Base-by-base conservation (phyloP, 768 basidiomycete species). In the Rhizopogon sp. region DNA sequence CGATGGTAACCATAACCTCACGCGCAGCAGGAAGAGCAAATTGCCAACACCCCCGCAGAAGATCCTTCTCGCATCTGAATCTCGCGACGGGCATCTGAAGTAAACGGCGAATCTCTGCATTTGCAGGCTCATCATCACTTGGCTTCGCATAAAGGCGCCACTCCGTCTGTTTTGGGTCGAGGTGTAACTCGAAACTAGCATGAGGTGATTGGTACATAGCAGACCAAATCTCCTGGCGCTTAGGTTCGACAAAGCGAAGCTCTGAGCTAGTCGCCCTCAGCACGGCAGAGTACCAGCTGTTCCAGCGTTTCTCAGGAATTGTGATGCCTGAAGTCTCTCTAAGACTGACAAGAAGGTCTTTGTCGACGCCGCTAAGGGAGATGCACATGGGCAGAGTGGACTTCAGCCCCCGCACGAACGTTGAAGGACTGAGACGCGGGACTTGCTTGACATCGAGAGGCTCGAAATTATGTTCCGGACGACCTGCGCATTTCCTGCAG, bases 211-310 rank as follows among this genome's bases (percentile, higher is more conserved):
- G 82, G 70, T 89, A 97, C 17, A 85, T 73, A 1, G 81, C 90
- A 22, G 81, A 83, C 95, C 95, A 98, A 33, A 87, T 82, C 57
- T 90, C 87, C 67, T 95, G 93, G 31, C 95, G 86, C 68, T 90
- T 93, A 40, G 90, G 78, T 59, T 90, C 87, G 14, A 87, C 82
- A 66, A 95, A 98, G 40, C 87, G 85, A 47, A 96, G 79, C 60
- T 91, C 86, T 16, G 76, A 75, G n/a, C 65, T 55, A 0, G 77
- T 73, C 6, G 84, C 86, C 14, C 79, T 77, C 16, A 85, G 56
- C 6, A 88, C 85, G 7, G 90, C 87, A 16, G 73, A 72, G 44
- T 73, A 74, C 93, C 93, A 96, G 29, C 73, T 69, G 9, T 64
- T 63, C 92, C 91, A 94, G 22, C 79, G 79, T 10, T 74, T 76